Evolutionary conservation across 2,329 filamentous ascomycete species (phyloP).

Genomic region (Boeremia exigua): DNA sequence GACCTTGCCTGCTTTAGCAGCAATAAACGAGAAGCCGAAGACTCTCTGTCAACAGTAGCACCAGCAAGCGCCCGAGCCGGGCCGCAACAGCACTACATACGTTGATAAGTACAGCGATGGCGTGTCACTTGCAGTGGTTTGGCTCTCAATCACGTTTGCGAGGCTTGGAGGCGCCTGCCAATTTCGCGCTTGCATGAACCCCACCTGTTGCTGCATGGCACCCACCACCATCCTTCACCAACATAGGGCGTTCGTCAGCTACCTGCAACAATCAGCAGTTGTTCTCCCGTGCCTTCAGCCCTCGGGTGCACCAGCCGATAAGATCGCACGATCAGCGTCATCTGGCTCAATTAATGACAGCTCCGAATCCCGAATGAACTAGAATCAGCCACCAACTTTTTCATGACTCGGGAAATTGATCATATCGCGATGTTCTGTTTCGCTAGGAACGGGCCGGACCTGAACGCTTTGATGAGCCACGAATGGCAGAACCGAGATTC

Average conservation of each 20-base stretch:
- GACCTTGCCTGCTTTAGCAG: not conserved
- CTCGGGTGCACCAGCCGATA: not conserved
- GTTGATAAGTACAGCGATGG: not conserved
- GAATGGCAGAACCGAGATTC: too few relatives aligned
- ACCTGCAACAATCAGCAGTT: not conserved
- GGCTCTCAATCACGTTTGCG: not conserved
- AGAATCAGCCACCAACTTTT: not conserved
- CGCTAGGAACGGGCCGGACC: not conserved
- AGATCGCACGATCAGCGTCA: not conserved
- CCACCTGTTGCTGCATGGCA: not conserved
- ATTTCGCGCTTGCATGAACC: not conserved
- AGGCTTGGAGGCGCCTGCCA: not conserved
- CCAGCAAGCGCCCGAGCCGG: not conserved
- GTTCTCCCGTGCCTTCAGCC: not conserved
- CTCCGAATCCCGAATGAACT: not conserved
- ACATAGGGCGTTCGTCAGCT: not conserved
- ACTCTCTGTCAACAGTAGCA: not conserved
- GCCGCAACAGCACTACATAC: not conserved
- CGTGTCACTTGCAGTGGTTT: not conserved
- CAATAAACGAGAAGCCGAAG: not conserved
- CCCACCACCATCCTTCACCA: not conserved
- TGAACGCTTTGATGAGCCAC: not conserved
- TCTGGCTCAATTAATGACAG: not conserved
- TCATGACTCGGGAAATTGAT: not conserved
- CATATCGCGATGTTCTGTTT: not conserved